phyloP scores from a whole-genome alignment of 1,139 yeast genomes.

The Pichia sp. region DNA sequence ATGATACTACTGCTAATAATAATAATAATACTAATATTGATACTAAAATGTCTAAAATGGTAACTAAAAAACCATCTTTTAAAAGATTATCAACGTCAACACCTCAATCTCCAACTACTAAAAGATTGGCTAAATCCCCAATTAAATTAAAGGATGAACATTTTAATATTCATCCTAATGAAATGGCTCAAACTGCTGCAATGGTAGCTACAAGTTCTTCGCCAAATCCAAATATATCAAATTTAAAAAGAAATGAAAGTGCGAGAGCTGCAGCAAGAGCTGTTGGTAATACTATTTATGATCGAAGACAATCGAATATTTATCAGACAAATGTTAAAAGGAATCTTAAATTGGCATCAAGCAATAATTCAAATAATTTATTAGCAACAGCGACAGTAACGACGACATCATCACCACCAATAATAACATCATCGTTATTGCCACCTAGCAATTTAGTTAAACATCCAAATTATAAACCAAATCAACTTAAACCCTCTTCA shows the following conservation, averaged over 20 bases:
- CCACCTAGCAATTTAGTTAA: no score
- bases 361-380: no score
- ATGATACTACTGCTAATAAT: no score
- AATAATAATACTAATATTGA: no score
- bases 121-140: constrained; percentile 6
- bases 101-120: constrained; percentile 5
- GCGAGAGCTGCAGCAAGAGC: constrained; percentile 15
- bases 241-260: constrained; percentile 3
- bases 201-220: constrained; percentile 5
- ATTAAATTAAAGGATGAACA: background rate
- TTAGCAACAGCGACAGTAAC: no score
- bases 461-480: no score
- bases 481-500: constrained; percentile 5
- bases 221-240: background rate
- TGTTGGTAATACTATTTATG: constrained; percentile 1
- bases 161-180: background rate
- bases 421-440: no score
- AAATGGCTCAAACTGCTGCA: constrained; percentile 14
- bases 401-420: background rate
- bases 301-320: background rate
- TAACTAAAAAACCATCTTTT: constrained; percentile 4
- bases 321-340: background rate
- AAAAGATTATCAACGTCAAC: constrained; percentile 6
- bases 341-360: no score
- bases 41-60: no score